Percentiles rank a stretch among this genome's conserved stretches.
Evolutionary conservation across 176 grass and related monocot species (phyloP).

Genomic region (Poa annua): DNA sequence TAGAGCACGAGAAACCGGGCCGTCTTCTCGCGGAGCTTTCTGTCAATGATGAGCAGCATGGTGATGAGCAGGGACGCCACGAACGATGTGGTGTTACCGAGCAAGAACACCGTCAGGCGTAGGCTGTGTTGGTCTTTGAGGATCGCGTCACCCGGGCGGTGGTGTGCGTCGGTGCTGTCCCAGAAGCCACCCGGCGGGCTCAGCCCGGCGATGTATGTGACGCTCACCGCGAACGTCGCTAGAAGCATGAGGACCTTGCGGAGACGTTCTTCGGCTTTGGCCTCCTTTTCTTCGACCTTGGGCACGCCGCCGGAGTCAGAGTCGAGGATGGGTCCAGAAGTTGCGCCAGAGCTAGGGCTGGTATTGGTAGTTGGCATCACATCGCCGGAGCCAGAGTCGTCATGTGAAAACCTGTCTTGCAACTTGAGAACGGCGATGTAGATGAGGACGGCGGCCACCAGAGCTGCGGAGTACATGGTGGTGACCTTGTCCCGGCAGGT

Average conservation of each 20-base stretch:
- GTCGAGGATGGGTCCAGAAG: too few relatives aligned
- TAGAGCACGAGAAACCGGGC: neutral
- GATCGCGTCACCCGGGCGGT: neutral
- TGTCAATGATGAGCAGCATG: conserved; percentile 24
- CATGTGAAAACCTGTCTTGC: too few relatives aligned
- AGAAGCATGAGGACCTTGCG: conserved; percentile 49
- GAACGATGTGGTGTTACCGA: conserved; percentile 41
- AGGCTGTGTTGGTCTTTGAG: neutral
- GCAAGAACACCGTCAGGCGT: conserved; percentile 31
- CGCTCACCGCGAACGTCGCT: conserved; percentile 7
- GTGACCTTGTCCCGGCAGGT: neutral
- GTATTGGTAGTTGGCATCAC: neutral
- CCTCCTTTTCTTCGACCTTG: neutral
- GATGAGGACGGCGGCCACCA: neutral
- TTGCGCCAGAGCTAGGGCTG: neutral
- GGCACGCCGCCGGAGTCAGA: neutral
- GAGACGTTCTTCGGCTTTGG: neutral
- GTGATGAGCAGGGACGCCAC: conserved; percentile 41
- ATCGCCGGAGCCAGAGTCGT: too few relatives aligned
- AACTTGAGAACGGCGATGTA: neutral
- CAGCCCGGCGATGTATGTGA: conserved; percentile 49
- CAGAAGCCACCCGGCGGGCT: conserved; percentile 42
- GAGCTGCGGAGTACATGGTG: neutral
- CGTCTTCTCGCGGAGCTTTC: neutral
- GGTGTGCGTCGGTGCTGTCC: neutral